These are phyloP conservation scores for Sugiyamaella boreocaroliniensis DNA, from an alignment of 805 yeast species.

Conservation along the genomic window DNA sequence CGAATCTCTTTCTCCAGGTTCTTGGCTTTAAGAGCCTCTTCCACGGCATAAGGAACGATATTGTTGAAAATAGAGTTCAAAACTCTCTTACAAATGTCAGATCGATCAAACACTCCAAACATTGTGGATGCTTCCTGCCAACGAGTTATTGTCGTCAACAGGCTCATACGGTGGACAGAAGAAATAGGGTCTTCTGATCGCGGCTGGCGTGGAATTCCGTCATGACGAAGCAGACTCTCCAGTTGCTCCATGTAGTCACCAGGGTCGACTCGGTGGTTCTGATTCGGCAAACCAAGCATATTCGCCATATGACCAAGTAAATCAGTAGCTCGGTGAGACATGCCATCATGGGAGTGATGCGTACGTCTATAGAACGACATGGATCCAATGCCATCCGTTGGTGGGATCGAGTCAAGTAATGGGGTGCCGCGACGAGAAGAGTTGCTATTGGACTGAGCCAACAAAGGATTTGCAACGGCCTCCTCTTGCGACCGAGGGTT, in stretches of 20 bases:
- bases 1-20: slow-evolving; percentile 20
- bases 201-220: slow-evolving; percentile 5
- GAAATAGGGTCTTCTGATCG: slow-evolving; percentile 9
- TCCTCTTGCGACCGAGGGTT: slow-evolving; percentile 3
- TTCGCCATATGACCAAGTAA: slow-evolving; percentile 14
- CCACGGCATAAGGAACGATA: slow-evolving; percentile 19
- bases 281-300: slow-evolving; percentile 4
- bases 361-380: not conserved
- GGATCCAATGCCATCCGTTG: slow-evolving; percentile 2
- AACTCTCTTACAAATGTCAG: slow-evolving; percentile 26
- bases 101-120: slow-evolving; percentile 41
- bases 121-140: slow-evolving; percentile 57
- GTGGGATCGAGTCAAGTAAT: not conserved
- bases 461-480: slow-evolving; percentile 13
- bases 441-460: slow-evolving; percentile 2
- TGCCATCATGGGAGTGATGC: slow-evolving; percentile 5
- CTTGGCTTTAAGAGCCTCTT: slow-evolving; percentile 25
- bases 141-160: slow-evolving; percentile 50
- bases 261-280: not conserved
- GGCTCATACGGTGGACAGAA: slow-evolving; percentile 15
- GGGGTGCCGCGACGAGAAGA: not conserved
- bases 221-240: slow-evolving; percentile 8
- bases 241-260: slow-evolving; percentile 13
- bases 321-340: slow-evolving; percentile 5
- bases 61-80: slow-evolving; percentile 21